Conservation (phyloP, 169 alveolate species). For the Eimeria acervulina region DNA sequence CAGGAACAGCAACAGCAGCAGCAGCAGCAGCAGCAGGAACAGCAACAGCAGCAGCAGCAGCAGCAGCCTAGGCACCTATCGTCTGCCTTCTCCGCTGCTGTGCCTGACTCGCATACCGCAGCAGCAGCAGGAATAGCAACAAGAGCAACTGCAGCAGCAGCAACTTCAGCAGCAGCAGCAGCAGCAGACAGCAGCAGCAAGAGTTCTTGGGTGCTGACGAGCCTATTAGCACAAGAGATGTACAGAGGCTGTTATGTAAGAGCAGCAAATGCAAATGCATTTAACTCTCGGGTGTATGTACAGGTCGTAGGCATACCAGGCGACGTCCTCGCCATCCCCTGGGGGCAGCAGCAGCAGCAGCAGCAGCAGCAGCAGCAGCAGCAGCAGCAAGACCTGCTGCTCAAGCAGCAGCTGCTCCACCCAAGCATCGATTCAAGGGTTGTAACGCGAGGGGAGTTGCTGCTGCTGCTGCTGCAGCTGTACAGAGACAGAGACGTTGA, state of each 20-base stretch:
- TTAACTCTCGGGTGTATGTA: neutral
- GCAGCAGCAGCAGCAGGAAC: neutral
- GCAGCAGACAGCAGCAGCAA: constrained; percentile 1
- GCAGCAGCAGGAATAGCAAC: constrained; percentile 15
- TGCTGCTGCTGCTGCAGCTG: constrained; percentile 65
- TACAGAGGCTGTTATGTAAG: neutral
- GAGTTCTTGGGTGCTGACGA: neutral
- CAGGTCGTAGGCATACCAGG: constrained; percentile 61
- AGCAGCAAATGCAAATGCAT: neutral
- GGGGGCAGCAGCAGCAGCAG: constrained; percentile 52
- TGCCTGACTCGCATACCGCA: neutral
- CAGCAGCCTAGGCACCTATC: neutral
- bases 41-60: constrained; percentile 38
- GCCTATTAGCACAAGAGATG: neutral
- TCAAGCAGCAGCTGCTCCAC: constrained; percentile 18
- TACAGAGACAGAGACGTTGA: neutral
- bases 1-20: neutral
- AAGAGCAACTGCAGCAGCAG: neutral
- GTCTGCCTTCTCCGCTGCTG: neutral
- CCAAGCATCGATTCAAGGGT: neutral
- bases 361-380: constrained; percentile 40
- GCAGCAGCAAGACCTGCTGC: constrained; percentile 44
- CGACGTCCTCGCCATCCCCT: constrained; percentile 28
- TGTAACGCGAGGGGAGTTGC: constrained; percentile 1
- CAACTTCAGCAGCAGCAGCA: constrained; percentile 17